Conservation (phyloP, 2,329 filamentous ascomycete species). For the Alternaria triticina region DNA sequence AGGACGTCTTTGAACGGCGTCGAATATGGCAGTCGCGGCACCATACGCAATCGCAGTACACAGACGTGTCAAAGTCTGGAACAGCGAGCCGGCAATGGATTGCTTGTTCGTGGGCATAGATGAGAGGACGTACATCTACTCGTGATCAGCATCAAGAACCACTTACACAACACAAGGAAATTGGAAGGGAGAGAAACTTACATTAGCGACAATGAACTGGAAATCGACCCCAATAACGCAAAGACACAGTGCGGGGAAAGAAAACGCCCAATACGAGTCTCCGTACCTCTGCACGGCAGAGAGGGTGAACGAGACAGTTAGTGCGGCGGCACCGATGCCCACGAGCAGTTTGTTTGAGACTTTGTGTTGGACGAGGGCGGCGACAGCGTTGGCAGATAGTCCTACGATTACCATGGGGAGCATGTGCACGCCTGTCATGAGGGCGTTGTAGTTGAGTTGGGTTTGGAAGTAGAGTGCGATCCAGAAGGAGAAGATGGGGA, state of each 20-base stretch:
- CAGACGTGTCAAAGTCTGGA: constrained; percentile 70
- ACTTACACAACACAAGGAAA: neutral
- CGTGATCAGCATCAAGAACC: neutral
- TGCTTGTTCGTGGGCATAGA: constrained; percentile 68
- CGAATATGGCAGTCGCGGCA: constrained; percentile 67
- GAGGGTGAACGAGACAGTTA: constrained; percentile 58
- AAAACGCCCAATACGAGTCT: constrained; percentile 69
- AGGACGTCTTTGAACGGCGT: constrained; percentile 48
- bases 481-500: constrained; percentile 67
- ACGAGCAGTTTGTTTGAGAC: constrained; percentile 71
- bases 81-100: constrained; percentile 70
- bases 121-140: constrained; percentile 72
- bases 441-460: constrained; percentile 57
- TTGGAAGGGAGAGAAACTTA: constrained; percentile 41
- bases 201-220: constrained; percentile 73
- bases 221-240: constrained; percentile 71
- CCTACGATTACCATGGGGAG: constrained; percentile 71
- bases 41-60: constrained; percentile 66
- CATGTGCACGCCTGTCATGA: constrained; percentile 67
- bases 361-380: constrained; percentile 66
- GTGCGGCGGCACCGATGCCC: constrained; percentile 56
- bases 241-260: constrained; percentile 67
- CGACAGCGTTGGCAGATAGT: constrained; percentile 67
- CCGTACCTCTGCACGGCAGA: constrained; percentile 63
- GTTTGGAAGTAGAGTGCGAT: constrained; percentile 70